Evolutionary conservation across 805 yeast genomes (phyloP).

Genomic region (Lipomyces orientalis): DNA sequence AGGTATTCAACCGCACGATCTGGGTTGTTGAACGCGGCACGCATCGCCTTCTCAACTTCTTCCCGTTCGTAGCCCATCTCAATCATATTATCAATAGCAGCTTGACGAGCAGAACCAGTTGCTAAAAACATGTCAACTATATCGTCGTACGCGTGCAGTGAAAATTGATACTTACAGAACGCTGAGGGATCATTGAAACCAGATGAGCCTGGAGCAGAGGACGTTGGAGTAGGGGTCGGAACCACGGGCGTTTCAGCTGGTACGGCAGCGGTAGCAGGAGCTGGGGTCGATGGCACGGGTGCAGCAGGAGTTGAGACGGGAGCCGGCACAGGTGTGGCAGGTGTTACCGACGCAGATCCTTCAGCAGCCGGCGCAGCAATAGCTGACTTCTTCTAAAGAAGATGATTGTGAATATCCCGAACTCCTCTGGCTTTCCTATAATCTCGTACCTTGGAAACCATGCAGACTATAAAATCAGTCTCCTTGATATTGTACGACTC

Average conservation of each 20-base stretch:
- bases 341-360: conserved; percentile 16
- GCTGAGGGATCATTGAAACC: conserved; percentile 47
- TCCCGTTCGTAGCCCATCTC: conserved; percentile 95
- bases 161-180: conserved; percentile 37
- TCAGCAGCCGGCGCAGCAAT: conserved; percentile 33
- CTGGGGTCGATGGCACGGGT: conserved; percentile 30
- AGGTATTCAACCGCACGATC: conserved; percentile 97
- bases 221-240: conserved; percentile 37
- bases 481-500: conserved; percentile 74
- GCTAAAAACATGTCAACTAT: conserved; percentile 48
- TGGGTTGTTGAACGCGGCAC: conserved; percentile 96
- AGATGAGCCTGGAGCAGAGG: conserved; percentile 41
- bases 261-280: conserved; percentile 39
- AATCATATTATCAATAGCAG: conserved; percentile 79
- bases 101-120: conserved; percentile 76
- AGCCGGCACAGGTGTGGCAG: conserved; percentile 37
- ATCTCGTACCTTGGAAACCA: conserved; percentile 64
- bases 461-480: conserved; percentile 87
- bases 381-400: conserved; percentile 21
- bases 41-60: conserved; percentile 86
- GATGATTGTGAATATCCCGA: not conserved
- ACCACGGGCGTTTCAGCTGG: conserved; percentile 35
- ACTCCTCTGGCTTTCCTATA: not conserved
- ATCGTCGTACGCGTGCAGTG: conserved; percentile 35
- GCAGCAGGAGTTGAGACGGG: conserved; percentile 37